phyloP scores from a whole-genome alignment of 176 grass and related monocot genomes.

The Eleusine coracana region DNA sequence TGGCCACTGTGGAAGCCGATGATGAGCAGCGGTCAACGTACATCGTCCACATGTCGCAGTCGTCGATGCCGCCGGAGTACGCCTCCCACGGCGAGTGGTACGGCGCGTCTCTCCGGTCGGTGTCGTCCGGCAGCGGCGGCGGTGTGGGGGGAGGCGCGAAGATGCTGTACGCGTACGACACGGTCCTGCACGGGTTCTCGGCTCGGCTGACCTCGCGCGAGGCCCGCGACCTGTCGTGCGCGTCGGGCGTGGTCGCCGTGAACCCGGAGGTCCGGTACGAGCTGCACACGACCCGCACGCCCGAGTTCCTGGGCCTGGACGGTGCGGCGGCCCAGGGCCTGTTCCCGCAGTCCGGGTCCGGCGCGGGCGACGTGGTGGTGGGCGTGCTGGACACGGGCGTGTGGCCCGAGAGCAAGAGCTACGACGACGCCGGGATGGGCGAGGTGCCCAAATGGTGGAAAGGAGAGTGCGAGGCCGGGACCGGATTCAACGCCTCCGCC shows the following conservation, averaged over 20 bases:
- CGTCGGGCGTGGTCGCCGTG: constrained; percentile 58
- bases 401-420: constrained; percentile 90
- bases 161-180: constrained; percentile 87
- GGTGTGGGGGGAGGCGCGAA: constrained; percentile 17
- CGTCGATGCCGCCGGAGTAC: constrained; percentile 68
- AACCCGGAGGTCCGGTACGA: constrained; percentile 69
- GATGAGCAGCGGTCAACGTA: constrained; percentile 53
- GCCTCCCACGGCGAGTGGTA: constrained; percentile 78
- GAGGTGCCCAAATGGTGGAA: constrained; percentile 71
- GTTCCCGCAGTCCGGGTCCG: constrained; percentile 57
- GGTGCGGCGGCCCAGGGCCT: constrained; percentile 4
- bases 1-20: neutral
- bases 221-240: constrained; percentile 46
- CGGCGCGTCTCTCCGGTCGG: constrained; percentile 69
- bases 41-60: constrained; percentile 94
- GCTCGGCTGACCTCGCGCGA: constrained; percentile 62
- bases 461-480: constrained; percentile 54
- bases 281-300: constrained; percentile 92
- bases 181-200: constrained; percentile 76
- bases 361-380: constrained; percentile 64
- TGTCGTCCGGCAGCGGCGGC: constrained; percentile 33
- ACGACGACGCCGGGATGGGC: constrained; percentile 61
- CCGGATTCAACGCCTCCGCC: constrained; percentile 53
- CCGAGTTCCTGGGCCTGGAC: constrained; percentile 85
- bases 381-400: constrained; percentile 83